A percentile compares a stretch with the other conserved stretches of the same genome.
These are phyloP conservation scores for Myrica gale DNA, from an alignment of 306 rosid genomes.

Conservation along the genomic window DNA sequence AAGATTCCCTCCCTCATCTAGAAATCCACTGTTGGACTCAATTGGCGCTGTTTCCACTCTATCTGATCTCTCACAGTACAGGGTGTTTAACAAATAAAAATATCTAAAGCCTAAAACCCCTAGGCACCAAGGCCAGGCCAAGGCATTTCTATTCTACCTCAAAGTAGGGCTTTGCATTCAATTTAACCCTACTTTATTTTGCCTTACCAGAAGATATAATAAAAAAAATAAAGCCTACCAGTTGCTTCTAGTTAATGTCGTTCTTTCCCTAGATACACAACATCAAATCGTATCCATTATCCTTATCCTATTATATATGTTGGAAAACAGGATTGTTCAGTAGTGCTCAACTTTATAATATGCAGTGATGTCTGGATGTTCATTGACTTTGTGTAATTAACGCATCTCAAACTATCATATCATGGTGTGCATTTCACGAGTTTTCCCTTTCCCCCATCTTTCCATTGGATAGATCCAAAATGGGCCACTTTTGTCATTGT, in stretches of 20 bases:
- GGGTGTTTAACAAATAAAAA: too few relatives aligned
- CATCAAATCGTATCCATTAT: too few relatives aligned
- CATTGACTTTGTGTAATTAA: slow-evolving; percentile 7
- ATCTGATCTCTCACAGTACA: too few relatives aligned
- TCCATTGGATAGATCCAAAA: slow-evolving; percentile 72
- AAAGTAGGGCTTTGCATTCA: not conserved
- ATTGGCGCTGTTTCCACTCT: not conserved
- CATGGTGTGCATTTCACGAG: slow-evolving; percentile 22
- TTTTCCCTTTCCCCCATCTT: slow-evolving; percentile 33
- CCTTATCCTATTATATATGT: too few relatives aligned
- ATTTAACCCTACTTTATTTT: not conserved
- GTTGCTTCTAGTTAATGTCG: not conserved
- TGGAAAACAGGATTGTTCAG: not conserved
- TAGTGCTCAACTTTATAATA: not conserved
- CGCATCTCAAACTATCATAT: not conserved
- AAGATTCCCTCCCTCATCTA: slow-evolving; percentile 16
- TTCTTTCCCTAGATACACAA: not conserved
- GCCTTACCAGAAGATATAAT: not conserved
- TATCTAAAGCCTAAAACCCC: too few relatives aligned
- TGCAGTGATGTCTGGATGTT: not conserved
- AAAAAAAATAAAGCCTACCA: not conserved
- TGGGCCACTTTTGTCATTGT: slow-evolving; percentile 85
- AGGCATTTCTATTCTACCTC: not conserved
- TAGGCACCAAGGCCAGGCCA: not conserved
- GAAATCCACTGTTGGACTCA: slow-evolving; percentile 8